These are phyloP conservation scores for Fraxinus ornus DNA, from an alignment of 305 asterid genomes.

Conservation along the genomic window DNA sequence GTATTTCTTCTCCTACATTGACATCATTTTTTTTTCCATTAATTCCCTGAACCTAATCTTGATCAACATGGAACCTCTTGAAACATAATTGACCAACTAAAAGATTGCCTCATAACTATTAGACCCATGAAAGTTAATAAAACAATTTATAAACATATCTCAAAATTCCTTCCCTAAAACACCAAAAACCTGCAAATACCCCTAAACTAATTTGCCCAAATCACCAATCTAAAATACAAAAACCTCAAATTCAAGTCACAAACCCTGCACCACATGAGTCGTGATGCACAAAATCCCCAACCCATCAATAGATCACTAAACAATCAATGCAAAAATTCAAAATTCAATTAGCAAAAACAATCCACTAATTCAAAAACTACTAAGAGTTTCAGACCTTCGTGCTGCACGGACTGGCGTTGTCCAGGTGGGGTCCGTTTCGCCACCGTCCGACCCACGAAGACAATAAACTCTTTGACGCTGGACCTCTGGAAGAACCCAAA, in stretches of 20 bases:
- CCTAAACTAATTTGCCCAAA: background rate
- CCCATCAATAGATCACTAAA: background rate
- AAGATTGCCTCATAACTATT: background rate
- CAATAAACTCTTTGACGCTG: slow-evolving; percentile 46
- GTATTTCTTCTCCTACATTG: background rate
- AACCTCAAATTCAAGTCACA: background rate
- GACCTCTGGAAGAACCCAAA: slow-evolving; percentile 52
- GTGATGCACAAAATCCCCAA: background rate
- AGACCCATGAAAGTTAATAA: background rate
- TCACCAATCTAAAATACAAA: background rate
- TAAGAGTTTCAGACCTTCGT: slow-evolving; percentile 35
- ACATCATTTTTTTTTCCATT: background rate
- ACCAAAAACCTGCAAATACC: background rate
- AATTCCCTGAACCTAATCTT: background rate
- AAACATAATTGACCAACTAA: background rate
- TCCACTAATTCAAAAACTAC: background rate
- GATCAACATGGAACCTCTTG: background rate
- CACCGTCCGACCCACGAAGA: slow-evolving; percentile 47
- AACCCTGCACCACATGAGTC: background rate
- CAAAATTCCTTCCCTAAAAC: background rate
- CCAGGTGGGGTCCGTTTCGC: slow-evolving; percentile 49
- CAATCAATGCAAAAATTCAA: background rate
- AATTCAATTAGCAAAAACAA: background rate
- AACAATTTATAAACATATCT: background rate
- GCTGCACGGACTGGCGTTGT: slow-evolving; percentile 55